Percentiles rank a stretch among this genome's conserved stretches.
These are phyloP conservation scores for Cyberlindnera xylosilytica DNA, from an alignment of 805 yeast genomes.

Conservation along the genomic window DNA sequence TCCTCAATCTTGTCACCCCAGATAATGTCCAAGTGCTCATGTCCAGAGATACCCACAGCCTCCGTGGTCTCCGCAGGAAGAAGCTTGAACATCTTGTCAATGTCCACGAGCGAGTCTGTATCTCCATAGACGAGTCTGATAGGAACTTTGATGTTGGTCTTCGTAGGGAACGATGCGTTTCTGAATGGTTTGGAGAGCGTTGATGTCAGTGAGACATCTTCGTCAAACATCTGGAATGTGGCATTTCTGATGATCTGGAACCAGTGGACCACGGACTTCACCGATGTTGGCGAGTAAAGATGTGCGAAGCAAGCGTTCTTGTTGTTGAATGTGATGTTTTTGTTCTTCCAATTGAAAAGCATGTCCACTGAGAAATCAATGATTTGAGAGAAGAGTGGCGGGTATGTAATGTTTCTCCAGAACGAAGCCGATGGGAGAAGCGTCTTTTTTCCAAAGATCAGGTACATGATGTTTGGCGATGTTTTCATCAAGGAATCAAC, in stretches of 20 bases:
- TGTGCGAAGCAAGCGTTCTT: conserved; percentile 82
- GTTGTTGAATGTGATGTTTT: conserved; percentile 68
- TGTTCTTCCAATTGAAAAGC: conserved; percentile 77
- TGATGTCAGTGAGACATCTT: conserved; percentile 39
- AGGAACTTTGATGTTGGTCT: conserved; percentile 63
- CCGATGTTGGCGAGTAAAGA: conserved; percentile 86
- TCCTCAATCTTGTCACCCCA: conserved; percentile 75
- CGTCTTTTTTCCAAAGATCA: conserved; percentile 71
- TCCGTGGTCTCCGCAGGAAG: conserved; percentile 53
- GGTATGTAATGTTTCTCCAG: conserved; percentile 78
- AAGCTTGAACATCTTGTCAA: conserved; percentile 65
- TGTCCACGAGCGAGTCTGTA: conserved; percentile 81
- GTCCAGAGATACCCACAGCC: conserved; percentile 56
- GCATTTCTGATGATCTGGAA: conserved; percentile 79
- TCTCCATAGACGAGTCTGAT: conserved; percentile 78
- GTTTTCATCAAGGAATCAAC: conserved; percentile 74
- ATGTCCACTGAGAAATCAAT: conserved; percentile 69
- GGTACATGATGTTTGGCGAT: conserved; percentile 69
- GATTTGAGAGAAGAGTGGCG: conserved; percentile 65
- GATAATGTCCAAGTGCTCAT: conserved; percentile 86
- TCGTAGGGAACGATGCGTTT: conserved; percentile 50
- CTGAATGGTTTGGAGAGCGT: conserved; percentile 34
- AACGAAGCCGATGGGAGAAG: conserved; percentile 70
- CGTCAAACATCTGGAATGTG: conserved; percentile 88
- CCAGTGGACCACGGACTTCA: conserved; percentile 94